Conservation (phyloP, 306 rosid genomes). For the Datisca glomerata region DNA sequence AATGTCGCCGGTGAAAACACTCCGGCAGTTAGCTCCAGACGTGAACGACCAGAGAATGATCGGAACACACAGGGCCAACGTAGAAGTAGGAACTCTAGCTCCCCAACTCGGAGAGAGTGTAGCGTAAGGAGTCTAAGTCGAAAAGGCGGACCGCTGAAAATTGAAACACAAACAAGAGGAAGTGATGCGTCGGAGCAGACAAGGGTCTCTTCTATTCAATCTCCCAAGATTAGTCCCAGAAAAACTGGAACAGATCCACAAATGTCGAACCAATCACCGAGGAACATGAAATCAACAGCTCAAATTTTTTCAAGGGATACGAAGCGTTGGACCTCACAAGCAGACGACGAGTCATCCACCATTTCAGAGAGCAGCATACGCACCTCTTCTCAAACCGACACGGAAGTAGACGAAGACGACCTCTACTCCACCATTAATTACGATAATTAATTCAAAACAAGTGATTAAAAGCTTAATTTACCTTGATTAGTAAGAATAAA, state of each 20-base stretch:
- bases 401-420: constrained; percentile 40
- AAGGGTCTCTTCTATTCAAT: constrained; percentile 55
- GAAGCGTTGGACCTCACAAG: constrained; percentile 14
- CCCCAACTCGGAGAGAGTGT: constrained; percentile 26
- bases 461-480: background rate
- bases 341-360: constrained; percentile 65
- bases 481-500: background rate
- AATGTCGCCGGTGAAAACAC: constrained; percentile 13
- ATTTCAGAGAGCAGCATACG: constrained; percentile 64
- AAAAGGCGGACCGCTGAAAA: constrained; percentile 28
- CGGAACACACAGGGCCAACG: constrained; percentile 24
- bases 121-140: constrained; percentile 38
- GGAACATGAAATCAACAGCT: constrained; percentile 28
- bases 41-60: constrained; percentile 23
- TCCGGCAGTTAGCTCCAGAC: constrained; percentile 25
- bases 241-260: constrained; percentile 26
- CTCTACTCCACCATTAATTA: background rate
- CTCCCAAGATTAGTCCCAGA: constrained; percentile 40
- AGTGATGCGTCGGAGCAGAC: constrained; percentile 35
- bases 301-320: constrained; percentile 19
- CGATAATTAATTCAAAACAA: background rate
- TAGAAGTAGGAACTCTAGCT: constrained; percentile 23
- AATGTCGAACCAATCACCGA: constrained; percentile 38
- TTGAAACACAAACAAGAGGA: constrained; percentile 32
- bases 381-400: constrained; percentile 51